These are phyloP conservation scores for Amanita pallidorosea DNA, from an alignment of 768 basidiomycete species.

Conservation along the genomic window DNA sequence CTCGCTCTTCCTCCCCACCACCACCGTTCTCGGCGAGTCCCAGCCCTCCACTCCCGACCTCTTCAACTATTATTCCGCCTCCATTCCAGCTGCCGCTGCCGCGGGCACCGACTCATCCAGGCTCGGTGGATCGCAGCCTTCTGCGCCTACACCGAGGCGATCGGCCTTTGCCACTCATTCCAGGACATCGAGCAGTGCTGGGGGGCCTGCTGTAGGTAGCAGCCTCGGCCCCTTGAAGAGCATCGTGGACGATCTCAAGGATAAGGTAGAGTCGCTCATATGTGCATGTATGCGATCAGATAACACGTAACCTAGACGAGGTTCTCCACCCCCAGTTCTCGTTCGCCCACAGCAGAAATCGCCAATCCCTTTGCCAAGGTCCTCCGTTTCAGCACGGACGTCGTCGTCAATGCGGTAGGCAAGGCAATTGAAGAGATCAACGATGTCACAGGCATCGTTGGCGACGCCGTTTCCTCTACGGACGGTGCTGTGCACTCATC, in stretches of 20 bases:
- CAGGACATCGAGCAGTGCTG: conserved; percentile 12
- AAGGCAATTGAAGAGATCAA: conserved; percentile 3
- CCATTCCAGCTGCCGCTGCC: conserved; percentile 6
- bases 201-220: conserved; percentile 14
- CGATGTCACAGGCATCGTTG: background rate
- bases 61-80: conserved; percentile 9
- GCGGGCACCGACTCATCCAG: conserved; percentile 11
- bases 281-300: background rate
- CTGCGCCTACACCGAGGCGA: background rate
- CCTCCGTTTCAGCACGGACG: conserved; percentile 21
- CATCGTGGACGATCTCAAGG: conserved; percentile 71
- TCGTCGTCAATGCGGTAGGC: conserved; percentile 7
- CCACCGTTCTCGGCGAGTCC: conserved; percentile 53
- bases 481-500: background rate
- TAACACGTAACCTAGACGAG: conserved; percentile 11
- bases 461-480: background rate
- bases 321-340: conserved; percentile 27
- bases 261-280: conserved; percentile 34
- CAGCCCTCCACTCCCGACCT: conserved; percentile 38
- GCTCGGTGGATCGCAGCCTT: background rate
- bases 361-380: conserved; percentile 50
- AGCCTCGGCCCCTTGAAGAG: conserved; percentile 40
- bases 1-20: conserved; percentile 75
- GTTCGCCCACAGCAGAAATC: conserved; percentile 32
- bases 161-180: background rate